These are phyloP conservation scores for Peronospora destructor DNA, from an alignment of 352 stramenopile species.

Conservation along the genomic window DNA sequence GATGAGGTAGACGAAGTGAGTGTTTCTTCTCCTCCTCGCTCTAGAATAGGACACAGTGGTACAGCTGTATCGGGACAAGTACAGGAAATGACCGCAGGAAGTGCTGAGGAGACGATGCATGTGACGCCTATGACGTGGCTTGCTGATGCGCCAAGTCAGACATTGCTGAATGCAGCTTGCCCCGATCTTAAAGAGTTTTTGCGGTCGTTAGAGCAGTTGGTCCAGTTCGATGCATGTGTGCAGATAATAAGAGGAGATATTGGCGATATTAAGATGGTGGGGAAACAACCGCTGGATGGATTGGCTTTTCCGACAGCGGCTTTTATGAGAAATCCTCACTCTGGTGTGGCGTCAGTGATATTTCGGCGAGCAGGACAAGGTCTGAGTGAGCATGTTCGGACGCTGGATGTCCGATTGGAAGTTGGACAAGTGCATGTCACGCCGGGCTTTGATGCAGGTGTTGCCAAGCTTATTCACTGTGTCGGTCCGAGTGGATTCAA, in stretches of 20 bases:
- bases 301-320: conserved; percentile 30
- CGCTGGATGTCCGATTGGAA: conserved; percentile 12
- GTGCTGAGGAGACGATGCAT: conserved; percentile 5
- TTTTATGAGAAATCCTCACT: conserved; percentile 24
- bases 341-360: conserved; percentile 25
- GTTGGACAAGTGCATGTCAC: conserved; percentile 36
- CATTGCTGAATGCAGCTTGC: conserved; percentile 26
- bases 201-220: conserved; percentile 26
- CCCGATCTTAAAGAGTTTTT: conserved; percentile 26
- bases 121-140: conserved; percentile 6
- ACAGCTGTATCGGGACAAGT: background rate
- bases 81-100: background rate
- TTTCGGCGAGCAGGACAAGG: conserved; percentile 25
- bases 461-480: conserved; percentile 53
- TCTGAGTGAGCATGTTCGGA: conserved; percentile 21
- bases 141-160: conserved; percentile 15
- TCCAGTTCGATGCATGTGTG: conserved; percentile 33
- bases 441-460: conserved; percentile 43
- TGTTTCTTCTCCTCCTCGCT: background rate
- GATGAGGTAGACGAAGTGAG: conserved; percentile 2
- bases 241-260: conserved; percentile 39
- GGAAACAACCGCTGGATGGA: conserved; percentile 22
- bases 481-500: conserved; percentile 40
- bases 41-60: conserved; percentile 1
- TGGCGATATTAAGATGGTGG: conserved; percentile 26